Evolutionary conservation across 805 yeast species (phyloP).

Genomic region (Candida koratica): DNA sequence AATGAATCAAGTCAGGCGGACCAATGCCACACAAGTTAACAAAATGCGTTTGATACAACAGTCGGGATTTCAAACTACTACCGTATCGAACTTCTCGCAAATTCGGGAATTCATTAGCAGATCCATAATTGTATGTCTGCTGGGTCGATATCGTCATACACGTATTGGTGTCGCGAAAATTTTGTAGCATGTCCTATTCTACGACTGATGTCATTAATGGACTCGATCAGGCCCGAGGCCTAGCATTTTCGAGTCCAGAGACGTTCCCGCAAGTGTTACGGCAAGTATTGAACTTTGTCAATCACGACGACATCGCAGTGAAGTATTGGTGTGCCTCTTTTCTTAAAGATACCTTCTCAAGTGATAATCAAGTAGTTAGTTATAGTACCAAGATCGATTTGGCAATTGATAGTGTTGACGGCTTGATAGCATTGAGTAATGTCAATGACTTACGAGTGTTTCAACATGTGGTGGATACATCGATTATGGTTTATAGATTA

Average conservation of each 20-base stretch:
- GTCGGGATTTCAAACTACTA: conserved; percentile 8
- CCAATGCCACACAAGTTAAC: conserved; percentile 18
- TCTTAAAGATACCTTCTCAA: conserved; percentile 33
- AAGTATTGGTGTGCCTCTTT: conserved; percentile 42
- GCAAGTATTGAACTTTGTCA: conserved; percentile 36
- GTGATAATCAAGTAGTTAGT: conserved; percentile 22
- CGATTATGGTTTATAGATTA: conserved; percentile 40
- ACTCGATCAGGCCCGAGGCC: conserved; percentile 35
- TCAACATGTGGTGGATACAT: conserved; percentile 30
- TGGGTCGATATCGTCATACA: no score
- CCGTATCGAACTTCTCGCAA: conserved; percentile 14
- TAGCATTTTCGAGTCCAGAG: conserved; percentile 28
- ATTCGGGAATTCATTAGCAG: conserved; percentile 11
- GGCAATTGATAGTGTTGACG: conserved; percentile 39
- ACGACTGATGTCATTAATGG: conserved; percentile 24
- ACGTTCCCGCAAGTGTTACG: conserved; percentile 43
- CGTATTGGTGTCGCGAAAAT: no score
- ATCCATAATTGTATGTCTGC: conserved; percentile 6
- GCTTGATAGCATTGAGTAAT: conserved; percentile 25
- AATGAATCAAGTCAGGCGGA: conserved; percentile 38
- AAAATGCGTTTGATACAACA: conserved; percentile 7
- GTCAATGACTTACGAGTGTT: conserved; percentile 30
- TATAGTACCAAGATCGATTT: conserved; percentile 32
- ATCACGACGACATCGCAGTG: conserved; percentile 30
- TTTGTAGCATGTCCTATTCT: conserved; percentile 8